Base-by-base conservation (phyloP, 1,284 basidiomycete species). In the Cryptococcus depauperatus region DNA sequence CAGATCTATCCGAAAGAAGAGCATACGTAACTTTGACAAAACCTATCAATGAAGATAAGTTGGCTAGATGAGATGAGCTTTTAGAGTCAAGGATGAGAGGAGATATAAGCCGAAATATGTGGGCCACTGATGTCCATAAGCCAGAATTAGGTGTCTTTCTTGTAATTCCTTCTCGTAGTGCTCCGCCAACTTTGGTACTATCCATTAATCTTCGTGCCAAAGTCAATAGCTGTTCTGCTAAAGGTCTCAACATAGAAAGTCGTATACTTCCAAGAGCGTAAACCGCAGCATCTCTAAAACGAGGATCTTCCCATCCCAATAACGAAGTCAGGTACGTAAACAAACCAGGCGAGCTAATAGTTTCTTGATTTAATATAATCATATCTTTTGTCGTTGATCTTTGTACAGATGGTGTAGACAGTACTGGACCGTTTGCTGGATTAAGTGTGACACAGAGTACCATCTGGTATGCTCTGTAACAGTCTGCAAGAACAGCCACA, bases 401-500 rank as follows among this genome's bases (percentile, higher is more conserved):
- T 21, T 60, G 57, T 1, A 58, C 84, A 1, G 80, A 77, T 2
- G 84, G 57, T 3, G 59, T 75, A 0, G 79, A 75, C 3, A 85
- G 83, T 1, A 56, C 50, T 9, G 54, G 51, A 2, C 56, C 56
- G 8, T 64, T 59, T n/a, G 66, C 53, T 4, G 35, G 35, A 5
- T 61, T 57, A 33, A 72, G 69, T 0, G 85, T 90, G 14, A 84
- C 79, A 56, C 85, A 90, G 5, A 92, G 75, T 9, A 85, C 76
- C 50, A 85, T 84, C 39, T 89, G 76, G 82, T 88, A 93, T 23
- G 83, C 74, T 50, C 85, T 79, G 91, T 90, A 96, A 64, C 93
- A 88, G 38, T 85, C 82, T 19, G 90, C 79, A 30, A 83, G 69
- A 8, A 73, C 66, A 51, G 75, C 77, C 47, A 81, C 79, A 22